Evolutionary conservation across 192 early-diverging fungal genomes (phyloP).

Genomic region (Entomortierella beljakovae): DNA sequence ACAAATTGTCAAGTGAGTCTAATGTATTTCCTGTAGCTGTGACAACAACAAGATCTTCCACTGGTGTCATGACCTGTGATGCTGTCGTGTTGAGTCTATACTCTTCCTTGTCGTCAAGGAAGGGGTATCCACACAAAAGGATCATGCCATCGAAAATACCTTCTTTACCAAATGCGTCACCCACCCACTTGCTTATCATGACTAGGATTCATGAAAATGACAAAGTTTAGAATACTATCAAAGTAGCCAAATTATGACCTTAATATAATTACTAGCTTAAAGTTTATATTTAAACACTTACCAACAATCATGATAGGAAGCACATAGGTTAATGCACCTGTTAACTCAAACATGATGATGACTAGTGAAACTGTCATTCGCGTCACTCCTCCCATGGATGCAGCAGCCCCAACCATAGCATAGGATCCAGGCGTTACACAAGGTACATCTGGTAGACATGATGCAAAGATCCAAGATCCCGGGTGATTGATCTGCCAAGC

Average conservation of each 20-base stretch:
- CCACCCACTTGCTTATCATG: constrained; percentile 82
- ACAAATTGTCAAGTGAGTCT: constrained; percentile 54
- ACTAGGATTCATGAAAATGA: constrained; percentile 49
- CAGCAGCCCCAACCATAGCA: constrained; percentile 88
- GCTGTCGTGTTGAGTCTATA: constrained; percentile 62
- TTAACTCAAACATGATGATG: constrained; percentile 99
- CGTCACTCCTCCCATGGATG: constrained; percentile 85
- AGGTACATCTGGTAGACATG: constrained; percentile 80
- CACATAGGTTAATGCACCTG: constrained; percentile 95
- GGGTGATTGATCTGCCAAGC: constrained; percentile 73
- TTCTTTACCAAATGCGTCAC: constrained; percentile 78
- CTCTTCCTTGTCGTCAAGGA: constrained; percentile 70
- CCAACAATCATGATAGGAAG: constrained; percentile 89
- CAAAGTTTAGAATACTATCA: background rate
- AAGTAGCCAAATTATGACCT: background rate
- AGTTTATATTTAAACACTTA: constrained; percentile 35
- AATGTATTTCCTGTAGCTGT: constrained; percentile 57
- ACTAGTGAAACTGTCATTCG: constrained; percentile 92
- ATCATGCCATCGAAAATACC: constrained; percentile 71
- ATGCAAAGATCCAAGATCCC: constrained; percentile 70
- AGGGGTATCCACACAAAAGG: constrained; percentile 74
- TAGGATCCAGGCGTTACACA: constrained; percentile 88
- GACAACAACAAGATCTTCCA: constrained; percentile 70
- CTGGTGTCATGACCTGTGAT: constrained; percentile 71
- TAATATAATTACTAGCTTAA: no score